Conservation (phyloP, 139 green algal genomes). For the Chlamydomonas sphaeroides region DNA sequence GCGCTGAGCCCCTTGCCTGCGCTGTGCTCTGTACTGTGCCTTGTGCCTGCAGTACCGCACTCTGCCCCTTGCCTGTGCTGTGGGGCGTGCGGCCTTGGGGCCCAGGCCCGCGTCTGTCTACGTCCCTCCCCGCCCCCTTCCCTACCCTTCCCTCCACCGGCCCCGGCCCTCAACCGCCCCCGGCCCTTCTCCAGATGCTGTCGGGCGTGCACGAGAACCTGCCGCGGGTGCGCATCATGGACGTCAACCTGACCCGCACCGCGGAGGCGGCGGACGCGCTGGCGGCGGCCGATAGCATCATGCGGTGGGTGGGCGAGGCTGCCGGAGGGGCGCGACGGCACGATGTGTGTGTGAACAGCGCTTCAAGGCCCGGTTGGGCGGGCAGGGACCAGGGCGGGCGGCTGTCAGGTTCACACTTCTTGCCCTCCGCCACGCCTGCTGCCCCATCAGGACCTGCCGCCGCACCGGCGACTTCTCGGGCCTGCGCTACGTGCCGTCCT, state of each 20-base stretch:
- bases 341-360: no score
- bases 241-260: constrained; percentile 73
- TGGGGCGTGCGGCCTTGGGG: background rate
- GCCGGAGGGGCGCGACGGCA: no score
- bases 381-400: no score
- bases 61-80: no score
- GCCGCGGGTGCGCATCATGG: constrained; percentile 66
- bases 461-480: constrained; percentile 56
- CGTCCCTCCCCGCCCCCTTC: background rate
- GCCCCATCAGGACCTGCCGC: constrained; percentile 23
- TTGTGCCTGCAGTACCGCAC: background rate
- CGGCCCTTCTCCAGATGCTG: constrained; percentile 63
- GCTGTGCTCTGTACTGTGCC: no score
- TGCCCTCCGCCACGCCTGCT: background rate
- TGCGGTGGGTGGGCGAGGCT: constrained; percentile 42
- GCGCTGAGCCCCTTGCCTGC: no score
- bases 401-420: no score
- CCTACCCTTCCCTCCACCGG: no score
- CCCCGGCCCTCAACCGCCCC: no score
- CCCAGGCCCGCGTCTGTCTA: background rate
- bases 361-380: no score
- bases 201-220: constrained; percentile 77
- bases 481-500: constrained; percentile 70
- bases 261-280: constrained; percentile 59
- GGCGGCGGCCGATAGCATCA: constrained; percentile 66